Evolutionary conservation across 106 monocot species (phyloP), one percentile per base, ranked within the genome.

Genomic region (Platanthera guangdongensis): DNA sequence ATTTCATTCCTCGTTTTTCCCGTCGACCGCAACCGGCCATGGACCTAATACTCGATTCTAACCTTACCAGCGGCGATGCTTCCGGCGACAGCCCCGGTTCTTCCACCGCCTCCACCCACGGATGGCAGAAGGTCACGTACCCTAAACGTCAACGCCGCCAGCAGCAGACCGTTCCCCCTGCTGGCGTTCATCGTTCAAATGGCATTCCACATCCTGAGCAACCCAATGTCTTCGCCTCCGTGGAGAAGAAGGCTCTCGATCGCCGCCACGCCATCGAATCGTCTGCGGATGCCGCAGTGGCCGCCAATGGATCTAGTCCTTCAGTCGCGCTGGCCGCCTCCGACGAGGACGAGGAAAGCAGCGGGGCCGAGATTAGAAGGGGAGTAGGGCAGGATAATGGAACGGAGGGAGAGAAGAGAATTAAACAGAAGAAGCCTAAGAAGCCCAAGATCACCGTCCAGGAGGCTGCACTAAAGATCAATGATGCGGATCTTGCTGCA

Each of bases 101-200:
- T 50, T 32, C 71, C 51, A 55, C 81, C 45, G 47, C 76, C 22
- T 28, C 82, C 19, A 72, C 85, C 28, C 78, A 88, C 71, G 94
- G 93, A 9, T 99, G 99, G 99, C 92, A 99, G 87, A 99, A 86
- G 83, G 99, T 99, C 50, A 79, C 84, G 71, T 92, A 91, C 81
- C 53, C 87, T 73, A 99, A 99, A 83, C 92, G 90, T 83, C 83
- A 85, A 65, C 80, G 89, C 22, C 72, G 73, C 51, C 85, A 68
- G 18, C 47, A 55, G 60, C 73, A 62, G 63, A 11, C 70, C 72
- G 63, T 72, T 9, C 16, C 77, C 32, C 8, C 80, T 14, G 47
- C 70, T 6, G 70, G 72, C 5, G 32, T 82, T 32, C 63, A 73
- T 10, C 32, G 13, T 50, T 12, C 53, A 48, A 47, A 70, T 76